Conservation (phyloP, 495 filamentous ascomycete genomes). For the Aspergillus incahuasiensis region DNA sequence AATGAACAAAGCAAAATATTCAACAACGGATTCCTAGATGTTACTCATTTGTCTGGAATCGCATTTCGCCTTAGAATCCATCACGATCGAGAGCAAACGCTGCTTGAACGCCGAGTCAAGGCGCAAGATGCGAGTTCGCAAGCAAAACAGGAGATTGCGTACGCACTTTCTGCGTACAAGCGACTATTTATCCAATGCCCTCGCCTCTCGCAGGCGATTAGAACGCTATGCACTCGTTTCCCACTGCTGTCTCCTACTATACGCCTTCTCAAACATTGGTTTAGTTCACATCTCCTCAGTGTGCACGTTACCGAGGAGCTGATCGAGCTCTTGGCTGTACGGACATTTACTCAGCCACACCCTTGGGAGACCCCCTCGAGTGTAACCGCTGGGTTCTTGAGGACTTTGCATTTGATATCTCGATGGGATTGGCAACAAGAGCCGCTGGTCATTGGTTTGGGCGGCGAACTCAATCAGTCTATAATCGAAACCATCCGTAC, state of each 20-base stretch:
- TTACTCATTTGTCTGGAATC: slow-evolving; percentile 64
- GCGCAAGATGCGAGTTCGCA: slow-evolving; percentile 59
- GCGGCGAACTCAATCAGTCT: slow-evolving; percentile 48
- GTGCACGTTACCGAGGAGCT: slow-evolving; percentile 73
- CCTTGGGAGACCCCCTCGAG: slow-evolving; percentile 77
- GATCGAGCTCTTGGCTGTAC: slow-evolving; percentile 72
- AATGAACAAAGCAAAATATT: slow-evolving; percentile 59
- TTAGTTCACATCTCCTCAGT: slow-evolving; percentile 72
- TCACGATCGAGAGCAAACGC: slow-evolving; percentile 76
- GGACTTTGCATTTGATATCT: slow-evolving; percentile 70
- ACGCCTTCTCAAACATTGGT: slow-evolving; percentile 88
- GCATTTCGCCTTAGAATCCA: slow-evolving; percentile 53
- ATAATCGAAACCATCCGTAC: slow-evolving; percentile 57
- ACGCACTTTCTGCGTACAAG: slow-evolving; percentile 65
- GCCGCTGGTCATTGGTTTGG: slow-evolving; percentile 73
- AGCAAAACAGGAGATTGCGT: slow-evolving; percentile 59
- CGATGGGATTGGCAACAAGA: slow-evolving; percentile 88
- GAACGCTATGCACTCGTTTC: slow-evolving; percentile 73
- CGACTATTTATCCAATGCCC: slow-evolving; percentile 66
- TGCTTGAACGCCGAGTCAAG: slow-evolving; percentile 74
- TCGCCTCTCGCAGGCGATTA: slow-evolving; percentile 73
- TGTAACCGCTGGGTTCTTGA: slow-evolving; percentile 74
- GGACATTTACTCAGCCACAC: slow-evolving; percentile 73
- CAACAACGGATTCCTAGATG: slow-evolving; percentile 80
- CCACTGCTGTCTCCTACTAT: slow-evolving; percentile 79